Evolutionary conservation across 257 asterid genomes (phyloP), one percentile per base, ranked within the genome.

Genomic region (Solanum appendiculatum): DNA sequence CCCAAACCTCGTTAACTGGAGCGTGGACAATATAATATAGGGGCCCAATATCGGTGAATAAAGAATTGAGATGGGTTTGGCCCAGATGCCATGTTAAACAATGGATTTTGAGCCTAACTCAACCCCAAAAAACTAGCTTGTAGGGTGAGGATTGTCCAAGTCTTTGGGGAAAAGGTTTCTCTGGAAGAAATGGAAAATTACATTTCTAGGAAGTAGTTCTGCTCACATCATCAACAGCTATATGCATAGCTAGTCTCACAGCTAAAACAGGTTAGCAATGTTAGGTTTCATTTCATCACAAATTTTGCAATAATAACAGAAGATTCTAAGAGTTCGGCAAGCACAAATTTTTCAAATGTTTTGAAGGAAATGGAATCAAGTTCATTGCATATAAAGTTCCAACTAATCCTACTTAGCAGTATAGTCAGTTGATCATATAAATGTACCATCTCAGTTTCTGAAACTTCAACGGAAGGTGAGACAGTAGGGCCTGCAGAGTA

Each of bases 371-470:
- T 85, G 44, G 33, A 46, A 73, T 44, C 8, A 36, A 85, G 25
- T 68, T 85, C 68, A 36, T 69, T 21, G 23, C 16, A 8, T 18
- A 56, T 29, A 81, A 81, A 2, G 42, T 29, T 48, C n/a, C 68
- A 48, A 48, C 66, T 54, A 44, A 83, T 21, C 77, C 34, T 58
- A 73, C 11, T 39, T 29, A 84, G 51, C 27, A 86, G 82, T 34
- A 51, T 25, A 4, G 27, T 68, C 18, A 36, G 6, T 15, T 31
- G 33, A 29, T 63, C 90, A 86, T 81, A 77, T 40, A 78, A 51
- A 86, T 85, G 77, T 94, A 97, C 99, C 98, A 89, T 94, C 99
- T 94, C 44, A 97, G 95, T 88, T 92, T 92, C 93, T 94, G 96
- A 89, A 88, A 97, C 90, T 97, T 97, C 88, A 48, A 90, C 31